Evolutionary conservation across 371 early-diverging fungal genomes (phyloP), one percentile per base, ranked within the genome.

Genomic region (Mortierella sp.): DNA sequence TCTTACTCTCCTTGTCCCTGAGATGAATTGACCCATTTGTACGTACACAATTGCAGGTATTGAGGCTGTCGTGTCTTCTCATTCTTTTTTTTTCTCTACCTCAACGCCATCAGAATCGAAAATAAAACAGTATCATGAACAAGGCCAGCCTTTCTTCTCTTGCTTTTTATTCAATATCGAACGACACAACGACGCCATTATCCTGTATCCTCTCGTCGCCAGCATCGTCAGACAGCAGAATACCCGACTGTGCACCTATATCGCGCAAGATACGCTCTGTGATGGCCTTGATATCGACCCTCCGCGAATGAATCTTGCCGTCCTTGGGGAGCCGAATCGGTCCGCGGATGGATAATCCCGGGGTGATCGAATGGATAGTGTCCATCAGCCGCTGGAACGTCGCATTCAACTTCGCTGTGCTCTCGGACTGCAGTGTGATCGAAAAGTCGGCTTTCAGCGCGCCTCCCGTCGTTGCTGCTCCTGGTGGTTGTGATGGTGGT

Each of bases 251-350:
- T 22, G 68, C 50, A 10, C 75, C 70, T 48, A 83, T 78, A 11
- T 37, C 43, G 0, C 73, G 78, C 19, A 83, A 52, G 41, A 66
- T 67, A 24, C 37, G 58, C 44, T 83, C 83, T 11, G 68, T 40
- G 31, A 83, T 78, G 9, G 75, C 68, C 47, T 72, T 74, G 48
- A 83, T 71, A 63, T 83, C 78, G 48, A 83, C 73, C 45, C 79
- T 67, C 2, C 83, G 65, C 1, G 76, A 83, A 26, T 83, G 83
- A 29, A 76, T 53, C 34, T 72, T 78, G 68, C 71, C 79, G 11
- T 74, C 83, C 70, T 78, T 83, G 31, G 83, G 83, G 14, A 83
- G 50, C 13, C 83, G 75, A 43, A 83, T 71, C 6, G 83, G 83
- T 0, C 83, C 83, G 22, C 83, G 70, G 61, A 78, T 78, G 13